Evolutionary conservation across 371 early-diverging fungal genomes (phyloP).

Genomic region (Actinomortierella ambigua): DNA sequence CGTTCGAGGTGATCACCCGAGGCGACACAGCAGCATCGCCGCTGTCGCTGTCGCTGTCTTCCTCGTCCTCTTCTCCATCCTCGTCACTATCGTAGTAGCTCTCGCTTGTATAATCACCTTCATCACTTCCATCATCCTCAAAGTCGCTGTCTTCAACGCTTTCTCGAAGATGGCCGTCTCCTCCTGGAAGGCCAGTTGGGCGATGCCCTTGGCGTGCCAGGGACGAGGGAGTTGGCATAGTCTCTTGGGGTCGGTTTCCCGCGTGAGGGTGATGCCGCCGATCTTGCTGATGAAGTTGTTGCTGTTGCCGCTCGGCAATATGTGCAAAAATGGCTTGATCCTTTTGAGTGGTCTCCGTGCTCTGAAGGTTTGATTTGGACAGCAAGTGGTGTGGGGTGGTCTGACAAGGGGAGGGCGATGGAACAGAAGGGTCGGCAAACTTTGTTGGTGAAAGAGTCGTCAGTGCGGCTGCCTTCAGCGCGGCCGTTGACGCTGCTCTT

Average conservation of each 20-base stretch:
- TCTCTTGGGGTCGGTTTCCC: background rate
- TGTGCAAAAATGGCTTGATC: too few relatives aligned
- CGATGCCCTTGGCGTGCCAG: slow-evolving; percentile 1
- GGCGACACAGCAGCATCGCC: background rate
- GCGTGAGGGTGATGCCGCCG: slow-evolving; percentile 1
- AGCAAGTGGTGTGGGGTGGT: too few relatives aligned
- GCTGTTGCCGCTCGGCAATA: slow-evolving; percentile 6
- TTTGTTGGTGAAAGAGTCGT: background rate
- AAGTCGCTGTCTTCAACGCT: background rate
- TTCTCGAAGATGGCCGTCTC: background rate
- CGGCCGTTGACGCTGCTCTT: too few relatives aligned
- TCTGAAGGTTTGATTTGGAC: too few relatives aligned
- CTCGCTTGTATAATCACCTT: background rate
- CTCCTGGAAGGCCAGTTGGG: background rate
- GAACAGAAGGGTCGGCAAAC: background rate
- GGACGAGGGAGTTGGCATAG: background rate
- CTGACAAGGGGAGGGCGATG: background rate
- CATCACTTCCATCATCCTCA: background rate
- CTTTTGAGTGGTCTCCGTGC: too few relatives aligned
- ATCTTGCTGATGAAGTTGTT: slow-evolving; percentile 9
- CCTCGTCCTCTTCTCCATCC: slow-evolving; percentile 10
- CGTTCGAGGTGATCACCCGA: slow-evolving; percentile 5
- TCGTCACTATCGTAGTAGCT: slow-evolving; percentile 9
- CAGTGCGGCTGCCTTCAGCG: background rate
- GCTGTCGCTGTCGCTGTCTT: slow-evolving; percentile 11